Percentiles rank a stretch among this genome's conserved stretches.
Evolutionary conservation across 108 stramenopile genomes (phyloP).

Genomic region (Cylindrotheca closterium): DNA sequence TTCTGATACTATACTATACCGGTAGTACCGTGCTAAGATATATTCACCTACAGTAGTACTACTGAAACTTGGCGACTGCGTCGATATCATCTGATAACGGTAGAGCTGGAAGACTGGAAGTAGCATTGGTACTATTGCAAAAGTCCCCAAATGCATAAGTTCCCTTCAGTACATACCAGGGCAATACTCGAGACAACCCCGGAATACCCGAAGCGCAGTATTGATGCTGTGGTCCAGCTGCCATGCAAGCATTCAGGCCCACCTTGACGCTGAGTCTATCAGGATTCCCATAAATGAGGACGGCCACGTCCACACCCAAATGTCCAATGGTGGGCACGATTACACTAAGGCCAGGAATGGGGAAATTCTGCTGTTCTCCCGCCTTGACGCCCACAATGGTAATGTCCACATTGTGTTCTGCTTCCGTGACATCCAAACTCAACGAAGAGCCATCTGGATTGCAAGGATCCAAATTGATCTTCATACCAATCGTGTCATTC

Average conservation of each 20-base stretch:
- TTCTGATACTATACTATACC: too few relatives aligned
- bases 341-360: conserved; percentile 41
- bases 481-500: conserved; percentile 53
- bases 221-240: conserved; percentile 5
- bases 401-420: conserved; percentile 37
- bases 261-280: conserved; percentile 38
- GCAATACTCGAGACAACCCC: conserved; percentile 30
- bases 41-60: too few relatives aligned
- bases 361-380: conserved; percentile 40
- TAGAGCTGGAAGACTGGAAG: too few relatives aligned
- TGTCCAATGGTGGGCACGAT: conserved; percentile 37
- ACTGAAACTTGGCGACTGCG: too few relatives aligned
- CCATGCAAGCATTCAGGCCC: conserved; percentile 39
- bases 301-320: conserved; percentile 40
- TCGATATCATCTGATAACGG: too few relatives aligned
- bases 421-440: conserved; percentile 37
- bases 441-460: conserved; percentile 35
- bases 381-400: conserved; percentile 29
- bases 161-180: conserved; percentile 44
- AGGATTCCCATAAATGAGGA: conserved; percentile 39
- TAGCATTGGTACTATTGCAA: conserved; percentile 28
- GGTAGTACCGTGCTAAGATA: too few relatives aligned
- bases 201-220: conserved; percentile 48
- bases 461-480: conserved; percentile 48
- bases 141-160: conserved; percentile 47